These are phyloP conservation scores for Backusella sp. DNA, from an alignment of 192 early-diverging fungal genomes.

Conservation along the genomic window DNA sequence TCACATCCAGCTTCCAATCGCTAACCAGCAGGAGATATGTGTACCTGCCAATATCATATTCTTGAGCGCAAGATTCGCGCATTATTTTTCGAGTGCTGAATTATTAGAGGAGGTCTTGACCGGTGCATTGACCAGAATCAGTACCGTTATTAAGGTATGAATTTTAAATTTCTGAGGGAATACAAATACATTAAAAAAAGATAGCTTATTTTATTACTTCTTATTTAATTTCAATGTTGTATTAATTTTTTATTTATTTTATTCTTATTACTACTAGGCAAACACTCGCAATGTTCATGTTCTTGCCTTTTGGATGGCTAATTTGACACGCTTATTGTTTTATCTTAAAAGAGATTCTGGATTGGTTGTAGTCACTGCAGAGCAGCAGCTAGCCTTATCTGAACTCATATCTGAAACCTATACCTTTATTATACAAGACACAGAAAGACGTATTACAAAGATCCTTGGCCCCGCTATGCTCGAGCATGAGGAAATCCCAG, in stretches of 20 bases:
- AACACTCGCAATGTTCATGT: conserved; percentile 56
- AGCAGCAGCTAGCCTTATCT: conserved; percentile 72
- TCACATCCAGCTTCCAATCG: conserved; percentile 58
- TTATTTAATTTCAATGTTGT: conserved; percentile 7
- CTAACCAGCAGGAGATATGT: conserved; percentile 60
- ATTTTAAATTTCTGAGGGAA: not conserved
- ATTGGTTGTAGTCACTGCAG: conserved; percentile 64
- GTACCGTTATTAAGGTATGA: conserved; percentile 51
- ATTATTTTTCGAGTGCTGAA: conserved; percentile 75
- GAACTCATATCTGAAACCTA: conserved; percentile 79
- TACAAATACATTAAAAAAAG: not conserved
- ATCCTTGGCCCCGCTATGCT: conserved; percentile 63
- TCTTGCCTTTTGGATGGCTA: conserved; percentile 85
- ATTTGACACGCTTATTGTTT: conserved; percentile 77
- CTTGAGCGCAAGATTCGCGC: conserved; percentile 85
- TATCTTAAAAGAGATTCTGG: conserved; percentile 86
- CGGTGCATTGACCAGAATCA: conserved; percentile 58
- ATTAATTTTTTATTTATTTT: not conserved
- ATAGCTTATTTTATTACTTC: not conserved
- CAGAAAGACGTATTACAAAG: conserved; percentile 63
- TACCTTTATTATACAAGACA: conserved; percentile 59
- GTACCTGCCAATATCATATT: conserved; percentile 89
- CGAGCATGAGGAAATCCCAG: conserved; percentile 72
- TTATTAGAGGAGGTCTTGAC: conserved; percentile 70
- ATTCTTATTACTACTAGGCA: conserved; percentile 26